Base-by-base conservation (phyloP, 129 eudicot species). In the Ambrosia trifida region DNA sequence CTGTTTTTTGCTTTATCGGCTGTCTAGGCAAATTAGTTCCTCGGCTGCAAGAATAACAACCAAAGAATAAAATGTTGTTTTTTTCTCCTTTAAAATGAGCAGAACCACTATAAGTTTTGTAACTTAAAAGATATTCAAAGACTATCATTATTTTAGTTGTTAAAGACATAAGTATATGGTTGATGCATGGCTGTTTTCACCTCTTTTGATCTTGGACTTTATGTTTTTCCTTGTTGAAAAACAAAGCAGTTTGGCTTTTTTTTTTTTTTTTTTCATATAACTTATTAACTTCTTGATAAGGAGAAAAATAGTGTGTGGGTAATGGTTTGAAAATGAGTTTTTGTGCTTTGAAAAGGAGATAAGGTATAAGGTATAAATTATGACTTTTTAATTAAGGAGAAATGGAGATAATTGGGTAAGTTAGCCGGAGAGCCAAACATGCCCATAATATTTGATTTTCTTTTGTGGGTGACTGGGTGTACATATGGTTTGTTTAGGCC, bases 21-120 rank as follows among this genome's bases (percentile, higher is more conserved):
- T 65, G 51, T 56, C 45, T 36, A 51, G 70, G 77, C 70, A 50
- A 19, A 17, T 76, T 53, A 50, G 72, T 58, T 61, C 66, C 67
- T 61, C 41, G 65, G 63, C 72, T 64, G 72, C 64, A 56, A 36
- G 73, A 77, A 60, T 71, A 84, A 70, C 35, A 41, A 77, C 47
- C 46, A 53, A 56, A 36, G 57, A 85, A 88, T 80, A 85, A 80
- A 47, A 77, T 4, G 11, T 41, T 62, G 32, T 60, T 43, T 62
- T 66, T 74, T 16, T 10, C 18, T 20, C 61, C 18, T 28, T 17
- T 16, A 10, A 63, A 43, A 51, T 63, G 82, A 78, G 82, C 52
- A 43, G 41, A 61, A 53, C 72, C 72, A 52, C 51, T 31, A 32
- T 71, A 72, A 78, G 50, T 70, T 78, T 78, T 78, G 76, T 70